A percentile compares a stretch with the other conserved stretches of the same genome.
These are phyloP conservation scores for Ambrosia hybrid DNA, from an alignment of 140 eudicot species.

Conservation along the genomic window DNA sequence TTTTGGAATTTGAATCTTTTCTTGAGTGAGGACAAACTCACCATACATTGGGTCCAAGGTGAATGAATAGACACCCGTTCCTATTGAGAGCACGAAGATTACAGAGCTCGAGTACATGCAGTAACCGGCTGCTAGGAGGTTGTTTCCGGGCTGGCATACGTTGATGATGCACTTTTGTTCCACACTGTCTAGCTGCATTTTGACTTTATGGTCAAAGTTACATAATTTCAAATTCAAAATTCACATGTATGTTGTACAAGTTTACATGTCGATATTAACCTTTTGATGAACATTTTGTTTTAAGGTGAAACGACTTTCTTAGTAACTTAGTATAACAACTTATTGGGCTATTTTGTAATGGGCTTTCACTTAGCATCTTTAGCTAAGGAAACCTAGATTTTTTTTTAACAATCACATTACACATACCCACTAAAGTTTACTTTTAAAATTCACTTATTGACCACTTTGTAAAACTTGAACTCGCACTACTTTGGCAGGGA, in stretches of 20 bases:
- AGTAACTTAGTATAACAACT: too few relatives aligned
- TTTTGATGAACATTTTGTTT: too few relatives aligned
- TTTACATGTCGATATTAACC: too few relatives aligned
- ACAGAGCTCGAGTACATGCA: slow-evolving; percentile 99
- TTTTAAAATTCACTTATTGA: too few relatives aligned
- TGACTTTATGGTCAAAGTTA: slow-evolving; percentile 17
- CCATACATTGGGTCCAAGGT: slow-evolving; percentile 95
- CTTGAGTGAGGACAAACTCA: slow-evolving; percentile 91
- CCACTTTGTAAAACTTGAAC: too few relatives aligned
- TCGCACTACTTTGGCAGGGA: too few relatives aligned
- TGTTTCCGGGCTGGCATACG: slow-evolving; percentile 96
- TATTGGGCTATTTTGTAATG: too few relatives aligned
- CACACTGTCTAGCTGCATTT: slow-evolving; percentile 65
- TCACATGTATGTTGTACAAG: not conserved
- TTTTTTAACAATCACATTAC: too few relatives aligned
- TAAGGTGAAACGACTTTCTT: too few relatives aligned
- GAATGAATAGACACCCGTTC: slow-evolving; percentile 76
- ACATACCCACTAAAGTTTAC: too few relatives aligned
- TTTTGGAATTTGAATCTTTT: slow-evolving; percentile 77
- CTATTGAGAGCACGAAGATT: slow-evolving; percentile 80
- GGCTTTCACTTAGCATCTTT: too few relatives aligned
- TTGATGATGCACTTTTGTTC: slow-evolving; percentile 70
- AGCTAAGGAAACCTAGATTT: too few relatives aligned
- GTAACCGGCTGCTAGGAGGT: slow-evolving; percentile 96
- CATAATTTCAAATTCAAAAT: not conserved